These are phyloP conservation scores for Fusarium sacchari DNA, from an alignment of 2,329 filamentous ascomycete species.

Conservation along the genomic window DNA sequence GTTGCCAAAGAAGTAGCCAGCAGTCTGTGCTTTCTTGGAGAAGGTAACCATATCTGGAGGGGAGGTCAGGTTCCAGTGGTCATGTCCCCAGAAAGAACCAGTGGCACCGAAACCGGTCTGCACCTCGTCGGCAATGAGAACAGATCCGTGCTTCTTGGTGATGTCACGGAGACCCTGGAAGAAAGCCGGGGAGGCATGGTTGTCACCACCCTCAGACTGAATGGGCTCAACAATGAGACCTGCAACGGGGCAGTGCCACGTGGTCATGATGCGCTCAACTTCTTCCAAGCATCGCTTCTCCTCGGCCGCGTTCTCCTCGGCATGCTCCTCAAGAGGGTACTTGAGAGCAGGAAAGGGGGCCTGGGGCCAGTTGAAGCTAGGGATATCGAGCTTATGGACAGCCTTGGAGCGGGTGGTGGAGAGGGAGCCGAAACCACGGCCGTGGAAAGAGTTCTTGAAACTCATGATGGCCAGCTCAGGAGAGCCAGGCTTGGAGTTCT, in stretches of 20 bases:
- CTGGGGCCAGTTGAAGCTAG: slow-evolving; percentile 88
- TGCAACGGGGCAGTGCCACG: slow-evolving; percentile 74
- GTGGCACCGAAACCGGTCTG: slow-evolving; percentile 86
- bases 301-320: slow-evolving; percentile 74
- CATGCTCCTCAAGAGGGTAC: slow-evolving; percentile 78
- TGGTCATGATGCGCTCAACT: slow-evolving; percentile 76
- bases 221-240: slow-evolving; percentile 82
- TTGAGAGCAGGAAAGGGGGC: slow-evolving; percentile 81
- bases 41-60: slow-evolving; percentile 91
- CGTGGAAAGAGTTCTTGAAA: slow-evolving; percentile 83
- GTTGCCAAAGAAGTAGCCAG: slow-evolving; percentile 84
- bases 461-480: slow-evolving; percentile 81
- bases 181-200: slow-evolving; percentile 82
- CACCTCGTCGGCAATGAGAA: slow-evolving; percentile 86
- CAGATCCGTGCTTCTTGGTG: slow-evolving; percentile 74
- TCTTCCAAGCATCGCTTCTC: slow-evolving; percentile 79
- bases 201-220: slow-evolving; percentile 85
- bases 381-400: slow-evolving; percentile 88
- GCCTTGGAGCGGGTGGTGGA: slow-evolving; percentile 84
- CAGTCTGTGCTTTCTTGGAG: slow-evolving; percentile 87
- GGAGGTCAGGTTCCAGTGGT: slow-evolving; percentile 78
- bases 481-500: slow-evolving; percentile 77
- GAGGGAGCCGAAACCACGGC: slow-evolving; percentile 80
- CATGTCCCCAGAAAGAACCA: slow-evolving; percentile 87
- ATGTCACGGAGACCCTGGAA: slow-evolving; percentile 79